These are phyloP conservation scores for Euclidium syriacum DNA, from an alignment of 345 rosid genomes.

Conservation along the genomic window DNA sequence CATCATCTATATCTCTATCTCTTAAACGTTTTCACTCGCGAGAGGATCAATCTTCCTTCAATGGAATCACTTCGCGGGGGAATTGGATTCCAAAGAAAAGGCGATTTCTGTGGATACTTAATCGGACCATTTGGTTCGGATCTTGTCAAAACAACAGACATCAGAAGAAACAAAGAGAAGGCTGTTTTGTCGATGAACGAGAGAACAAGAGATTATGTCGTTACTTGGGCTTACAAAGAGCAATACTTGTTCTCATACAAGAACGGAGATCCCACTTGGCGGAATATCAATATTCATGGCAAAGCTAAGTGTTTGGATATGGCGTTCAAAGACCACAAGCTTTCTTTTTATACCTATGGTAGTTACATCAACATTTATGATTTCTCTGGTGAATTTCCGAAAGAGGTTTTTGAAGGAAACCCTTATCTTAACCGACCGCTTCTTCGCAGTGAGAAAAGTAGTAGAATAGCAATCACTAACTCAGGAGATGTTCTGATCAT, in stretches of 20 bases:
- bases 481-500: constrained; percentile 14
- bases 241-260: constrained; percentile 11
- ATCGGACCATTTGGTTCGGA: not conserved
- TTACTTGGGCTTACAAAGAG: constrained; percentile 8
- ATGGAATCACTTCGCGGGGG: not conserved
- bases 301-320: constrained; percentile 14
- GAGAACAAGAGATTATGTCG: constrained; percentile 7
- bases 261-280: too few species aligned
- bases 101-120: not conserved
- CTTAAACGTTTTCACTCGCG: constrained; percentile 7
- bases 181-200: constrained; percentile 7
- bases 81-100: not conserved
- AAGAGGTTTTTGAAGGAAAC: not conserved
- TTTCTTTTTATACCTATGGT: constrained; percentile 2
- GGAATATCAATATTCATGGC: too few species aligned
- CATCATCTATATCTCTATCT: not conserved
- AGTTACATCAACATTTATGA: constrained; percentile 5
- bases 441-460: too few species aligned
- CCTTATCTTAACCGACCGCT: constrained; percentile 1
- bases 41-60: constrained; percentile 9
- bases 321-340: constrained; percentile 16
- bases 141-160: too few species aligned
- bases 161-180: not conserved
- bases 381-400: not conserved
- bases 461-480: not conserved